Conservation (phyloP, 1,284 basidiomycete species). For the Fomitopsis palustris region DNA sequence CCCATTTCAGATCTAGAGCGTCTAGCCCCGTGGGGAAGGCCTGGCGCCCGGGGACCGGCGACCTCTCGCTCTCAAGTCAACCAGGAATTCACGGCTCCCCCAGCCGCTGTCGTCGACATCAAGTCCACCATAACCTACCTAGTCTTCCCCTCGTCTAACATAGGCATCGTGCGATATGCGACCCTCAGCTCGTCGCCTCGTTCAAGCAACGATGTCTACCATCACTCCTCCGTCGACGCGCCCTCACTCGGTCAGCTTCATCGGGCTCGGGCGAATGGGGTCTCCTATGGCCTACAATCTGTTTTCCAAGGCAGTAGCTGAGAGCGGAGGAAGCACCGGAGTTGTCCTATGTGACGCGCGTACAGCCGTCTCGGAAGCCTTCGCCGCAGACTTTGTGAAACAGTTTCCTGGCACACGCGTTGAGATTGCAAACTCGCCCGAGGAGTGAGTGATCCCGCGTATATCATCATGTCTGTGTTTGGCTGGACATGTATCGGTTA, state of each 20-base stretch:
- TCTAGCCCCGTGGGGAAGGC: slow-evolving; percentile 17
- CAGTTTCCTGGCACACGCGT: slow-evolving; percentile 59
- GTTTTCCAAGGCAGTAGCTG: slow-evolving; percentile 61
- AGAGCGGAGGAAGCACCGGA: slow-evolving; percentile 37
- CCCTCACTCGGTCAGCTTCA: slow-evolving; percentile 61
- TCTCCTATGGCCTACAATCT: slow-evolving; percentile 83
- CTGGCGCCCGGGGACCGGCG: not conserved
- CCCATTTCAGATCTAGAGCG: slow-evolving; percentile 8
- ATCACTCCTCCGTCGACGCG: slow-evolving; percentile 29
- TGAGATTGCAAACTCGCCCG: slow-evolving; percentile 55
- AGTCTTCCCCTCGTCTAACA: not conserved
- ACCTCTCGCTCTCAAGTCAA: no score
- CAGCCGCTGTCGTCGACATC: not conserved
- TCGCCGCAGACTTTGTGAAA: slow-evolving; percentile 49
- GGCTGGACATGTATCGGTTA: not conserved
- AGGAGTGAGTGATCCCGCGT: slow-evolving; percentile 50
- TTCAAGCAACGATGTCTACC: slow-evolving; percentile 19
- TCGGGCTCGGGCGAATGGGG: slow-evolving; percentile 83
- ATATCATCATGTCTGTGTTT: not conserved
- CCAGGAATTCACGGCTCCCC: no score
- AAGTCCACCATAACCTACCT: not conserved
- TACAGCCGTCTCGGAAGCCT: slow-evolving; percentile 53
- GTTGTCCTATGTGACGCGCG: slow-evolving; percentile 80
- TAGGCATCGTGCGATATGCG: no score
- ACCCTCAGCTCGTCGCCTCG: slow-evolving; percentile 17